A percentile compares a stretch with the other conserved stretches of the same genome.
Conservation (phyloP, 441 rosid species). For the Jatropha podagrica region DNA sequence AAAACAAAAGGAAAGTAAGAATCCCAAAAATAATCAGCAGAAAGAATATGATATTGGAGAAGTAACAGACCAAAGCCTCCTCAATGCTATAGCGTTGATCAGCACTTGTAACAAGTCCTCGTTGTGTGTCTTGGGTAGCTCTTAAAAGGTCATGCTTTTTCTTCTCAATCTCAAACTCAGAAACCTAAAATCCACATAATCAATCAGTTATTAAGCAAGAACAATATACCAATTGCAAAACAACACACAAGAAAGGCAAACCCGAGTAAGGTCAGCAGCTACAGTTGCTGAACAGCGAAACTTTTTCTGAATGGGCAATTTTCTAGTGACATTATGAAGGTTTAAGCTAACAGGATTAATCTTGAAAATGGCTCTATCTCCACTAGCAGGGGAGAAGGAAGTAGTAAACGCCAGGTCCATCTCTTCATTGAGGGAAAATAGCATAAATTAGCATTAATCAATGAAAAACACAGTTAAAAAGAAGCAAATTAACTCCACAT, state of each 20-base stretch:
- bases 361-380: conserved; percentile 29
- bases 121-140: conserved; percentile 69
- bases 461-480: neutral
- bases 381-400: conserved; percentile 33
- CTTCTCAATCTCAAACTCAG: conserved; percentile 61
- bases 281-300: conserved; percentile 45
- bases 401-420: conserved; percentile 55
- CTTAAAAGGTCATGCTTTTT: conserved; percentile 64
- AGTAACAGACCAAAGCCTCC: conserved; percentile 67
- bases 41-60: conserved; percentile 5
- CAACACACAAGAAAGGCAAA: conserved; percentile 29
- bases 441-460: neutral
- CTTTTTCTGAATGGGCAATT: conserved; percentile 26
- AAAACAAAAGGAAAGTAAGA: neutral
- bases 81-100: conserved; percentile 78
- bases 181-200: conserved; percentile 38
- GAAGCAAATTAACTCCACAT: neutral
- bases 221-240: neutral
- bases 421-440: conserved; percentile 17
- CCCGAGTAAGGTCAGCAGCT: conserved; percentile 45
- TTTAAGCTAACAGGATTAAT: conserved; percentile 29
- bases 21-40: neutral
- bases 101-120: conserved; percentile 62
- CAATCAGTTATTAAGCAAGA: neutral
- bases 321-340: conserved; percentile 21